These are phyloP conservation scores for Penicillium pancosmium DNA, from an alignment of 495 filamentous ascomycete genomes.

Conservation along the genomic window DNA sequence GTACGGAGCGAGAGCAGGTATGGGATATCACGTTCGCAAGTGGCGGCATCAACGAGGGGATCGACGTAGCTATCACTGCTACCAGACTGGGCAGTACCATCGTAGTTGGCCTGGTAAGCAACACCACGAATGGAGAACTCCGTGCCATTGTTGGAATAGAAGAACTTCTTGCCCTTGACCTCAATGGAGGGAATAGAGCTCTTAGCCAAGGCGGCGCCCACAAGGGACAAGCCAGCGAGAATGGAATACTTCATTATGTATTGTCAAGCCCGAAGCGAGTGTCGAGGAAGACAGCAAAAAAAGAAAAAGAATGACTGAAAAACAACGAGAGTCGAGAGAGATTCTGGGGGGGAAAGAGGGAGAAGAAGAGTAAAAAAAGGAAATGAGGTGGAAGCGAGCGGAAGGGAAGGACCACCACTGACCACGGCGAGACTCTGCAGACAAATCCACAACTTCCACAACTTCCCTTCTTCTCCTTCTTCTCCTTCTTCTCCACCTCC, in stretches of 20 bases:
- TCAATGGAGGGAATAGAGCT: conserved; percentile 61
- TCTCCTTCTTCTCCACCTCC: conserved; percentile 1
- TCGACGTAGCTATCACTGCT: conserved; percentile 52
- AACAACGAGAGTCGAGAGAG: conserved; percentile 6
- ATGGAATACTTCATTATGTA: conserved; percentile 50
- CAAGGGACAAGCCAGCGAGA: conserved; percentile 50
- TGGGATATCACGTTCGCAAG: conserved; percentile 85
- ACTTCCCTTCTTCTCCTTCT: not conserved
- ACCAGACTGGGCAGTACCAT: conserved; percentile 43
- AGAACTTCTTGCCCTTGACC: conserved; percentile 65
- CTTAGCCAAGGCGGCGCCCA: conserved; percentile 59
- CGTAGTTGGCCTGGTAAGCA: conserved; percentile 76
- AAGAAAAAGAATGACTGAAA: conserved; percentile 21
- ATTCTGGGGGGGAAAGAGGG: conserved; percentile 20
- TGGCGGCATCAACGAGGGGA: conserved; percentile 70
- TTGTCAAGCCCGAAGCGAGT: conserved; percentile 14
- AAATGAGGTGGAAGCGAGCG: conserved; percentile 10
- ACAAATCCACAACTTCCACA: not conserved
- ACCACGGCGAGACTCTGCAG: too few relatives aligned
- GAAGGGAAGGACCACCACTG: conserved; percentile 9
- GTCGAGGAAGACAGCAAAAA: conserved; percentile 10
- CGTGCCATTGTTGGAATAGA: conserved; percentile 73
- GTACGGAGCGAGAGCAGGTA: conserved; percentile 74
- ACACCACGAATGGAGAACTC: conserved; percentile 93
- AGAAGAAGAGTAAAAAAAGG: conserved; percentile 20